phyloP scores from a whole-genome alignment of 768 basidiomycete genomes.

The Tremella yokohamensis region DNA sequence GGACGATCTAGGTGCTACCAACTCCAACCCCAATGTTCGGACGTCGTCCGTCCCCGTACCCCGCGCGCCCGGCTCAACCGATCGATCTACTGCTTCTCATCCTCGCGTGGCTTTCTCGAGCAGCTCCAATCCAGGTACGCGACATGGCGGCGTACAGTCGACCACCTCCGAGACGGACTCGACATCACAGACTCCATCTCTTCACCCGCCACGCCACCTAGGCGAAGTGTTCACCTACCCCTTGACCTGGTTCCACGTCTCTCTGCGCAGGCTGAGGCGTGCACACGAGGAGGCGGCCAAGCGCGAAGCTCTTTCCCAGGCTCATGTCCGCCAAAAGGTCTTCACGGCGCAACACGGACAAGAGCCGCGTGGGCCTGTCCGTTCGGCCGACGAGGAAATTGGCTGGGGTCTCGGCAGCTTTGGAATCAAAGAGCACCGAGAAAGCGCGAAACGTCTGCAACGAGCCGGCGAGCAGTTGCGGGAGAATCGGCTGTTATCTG shows the following conservation, averaged over 20 bases:
- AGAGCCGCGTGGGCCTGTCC: too few species aligned
- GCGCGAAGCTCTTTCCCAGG: conserved; percentile 36
- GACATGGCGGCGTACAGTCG: conserved; percentile 10
- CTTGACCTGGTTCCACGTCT: conserved; percentile 38
- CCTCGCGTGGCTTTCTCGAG: too few species aligned
- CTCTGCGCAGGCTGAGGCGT: conserved; percentile 37
- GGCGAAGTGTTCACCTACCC: conserved; percentile 43
- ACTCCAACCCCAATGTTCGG: too few species aligned
- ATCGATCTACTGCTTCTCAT: too few species aligned
- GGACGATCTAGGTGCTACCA: neutral
- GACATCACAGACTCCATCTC: conserved; percentile 39
- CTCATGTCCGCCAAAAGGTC: conserved; percentile 26
- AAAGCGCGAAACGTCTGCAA: conserved; percentile 39
- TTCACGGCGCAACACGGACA: conserved; percentile 11
- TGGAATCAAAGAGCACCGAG: conserved; percentile 54
- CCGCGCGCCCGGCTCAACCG: too few species aligned
- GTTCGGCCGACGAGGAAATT: conserved; percentile 23
- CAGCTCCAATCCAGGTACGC: too few species aligned
- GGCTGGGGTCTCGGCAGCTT: conserved; percentile 77
- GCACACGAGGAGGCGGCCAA: conserved; percentile 48
- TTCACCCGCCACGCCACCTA: conserved; percentile 38
- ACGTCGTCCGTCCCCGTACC: too few species aligned
- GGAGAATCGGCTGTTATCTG: conserved; percentile 35
- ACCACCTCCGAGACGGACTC: conserved; percentile 41
- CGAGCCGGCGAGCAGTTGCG: conserved; percentile 50